phyloP scores from a whole-genome alignment of 1,284 basidiomycete genomes.

The Marasmius fiardii region DNA sequence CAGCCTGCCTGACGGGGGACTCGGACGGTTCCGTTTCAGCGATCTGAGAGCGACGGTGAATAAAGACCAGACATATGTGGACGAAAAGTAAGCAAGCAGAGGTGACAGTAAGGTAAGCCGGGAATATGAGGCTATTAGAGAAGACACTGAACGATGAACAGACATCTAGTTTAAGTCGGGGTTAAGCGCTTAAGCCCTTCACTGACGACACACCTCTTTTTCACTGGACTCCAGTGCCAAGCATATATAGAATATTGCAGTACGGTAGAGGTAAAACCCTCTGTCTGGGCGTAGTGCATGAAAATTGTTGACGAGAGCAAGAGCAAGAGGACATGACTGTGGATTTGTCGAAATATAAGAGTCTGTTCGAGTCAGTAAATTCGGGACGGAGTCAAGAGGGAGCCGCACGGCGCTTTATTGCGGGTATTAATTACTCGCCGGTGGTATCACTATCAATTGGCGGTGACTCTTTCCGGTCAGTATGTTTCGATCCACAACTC shows the following conservation, averaged over 20 bases:
- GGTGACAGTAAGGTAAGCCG: not conserved
- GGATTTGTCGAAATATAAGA: no score
- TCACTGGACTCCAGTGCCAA: not conserved
- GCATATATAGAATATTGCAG: not conserved
- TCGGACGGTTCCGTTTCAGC: not conserved
- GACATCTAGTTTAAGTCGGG: not conserved
- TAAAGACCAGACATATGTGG: not conserved
- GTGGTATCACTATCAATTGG: no score
- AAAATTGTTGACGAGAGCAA: no score
- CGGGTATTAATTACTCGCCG: no score
- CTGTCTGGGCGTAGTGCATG: not conserved
- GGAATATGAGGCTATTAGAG: not conserved
- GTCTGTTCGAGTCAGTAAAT: no score
- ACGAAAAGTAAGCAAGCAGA: not conserved
- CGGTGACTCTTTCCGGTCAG: no score
- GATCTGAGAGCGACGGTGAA: not conserved
- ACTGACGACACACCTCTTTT: not conserved
- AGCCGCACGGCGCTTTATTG: no score
- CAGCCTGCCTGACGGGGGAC: not conserved
- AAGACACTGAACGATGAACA: not conserved
- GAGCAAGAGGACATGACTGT: no score
- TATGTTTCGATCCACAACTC: no score
- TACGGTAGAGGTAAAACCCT: not conserved
- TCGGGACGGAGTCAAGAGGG: no score
- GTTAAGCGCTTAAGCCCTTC: no score